Conservation (phyloP, 805 yeast genomes). For the Yarrowia sp. region DNA sequence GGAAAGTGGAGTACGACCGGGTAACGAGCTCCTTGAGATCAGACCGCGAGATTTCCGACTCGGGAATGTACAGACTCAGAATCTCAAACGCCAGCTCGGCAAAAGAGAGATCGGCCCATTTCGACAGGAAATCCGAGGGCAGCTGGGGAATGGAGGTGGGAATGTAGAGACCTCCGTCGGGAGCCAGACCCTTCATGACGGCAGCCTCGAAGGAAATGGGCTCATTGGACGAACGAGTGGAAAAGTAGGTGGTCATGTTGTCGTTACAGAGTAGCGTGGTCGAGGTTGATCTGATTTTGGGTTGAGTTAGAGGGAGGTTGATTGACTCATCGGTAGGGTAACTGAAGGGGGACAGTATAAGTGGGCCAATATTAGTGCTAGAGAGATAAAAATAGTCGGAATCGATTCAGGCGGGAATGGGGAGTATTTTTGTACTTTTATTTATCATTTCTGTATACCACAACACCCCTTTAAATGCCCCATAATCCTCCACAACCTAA, state of each 20-base stretch:
- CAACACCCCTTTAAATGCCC: background rate
- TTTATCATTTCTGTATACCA: background rate
- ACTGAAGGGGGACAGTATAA: background rate
- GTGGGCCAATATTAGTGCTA: background rate
- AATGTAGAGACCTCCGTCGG: conserved; percentile 93
- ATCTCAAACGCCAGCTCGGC: conserved; percentile 85
- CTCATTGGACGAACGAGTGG: conserved; percentile 41
- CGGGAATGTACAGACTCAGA: conserved; percentile 70
- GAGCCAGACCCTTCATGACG: conserved; percentile 71
- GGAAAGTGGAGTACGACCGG: conserved; percentile 85
- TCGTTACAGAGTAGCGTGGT: background rate
- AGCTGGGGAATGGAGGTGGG: conserved; percentile 79
- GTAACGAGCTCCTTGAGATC: conserved; percentile 63
- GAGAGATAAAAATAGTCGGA: background rate
- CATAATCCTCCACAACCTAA: background rate
- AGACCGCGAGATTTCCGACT: conserved; percentile 64
- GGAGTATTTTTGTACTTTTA: background rate
- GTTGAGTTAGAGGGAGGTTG: background rate
- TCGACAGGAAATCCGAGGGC: conserved; percentile 50
- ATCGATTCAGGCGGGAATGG: background rate
- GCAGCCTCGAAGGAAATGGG: conserved; percentile 38
- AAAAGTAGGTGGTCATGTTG: conserved; percentile 35
- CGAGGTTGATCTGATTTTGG: background rate
- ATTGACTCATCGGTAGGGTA: conserved; percentile 24
- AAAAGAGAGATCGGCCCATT: conserved; percentile 75